Base-by-base conservation (phyloP, 2,329 filamentous ascomycete genomes). In the Botrytis porri region DNA sequence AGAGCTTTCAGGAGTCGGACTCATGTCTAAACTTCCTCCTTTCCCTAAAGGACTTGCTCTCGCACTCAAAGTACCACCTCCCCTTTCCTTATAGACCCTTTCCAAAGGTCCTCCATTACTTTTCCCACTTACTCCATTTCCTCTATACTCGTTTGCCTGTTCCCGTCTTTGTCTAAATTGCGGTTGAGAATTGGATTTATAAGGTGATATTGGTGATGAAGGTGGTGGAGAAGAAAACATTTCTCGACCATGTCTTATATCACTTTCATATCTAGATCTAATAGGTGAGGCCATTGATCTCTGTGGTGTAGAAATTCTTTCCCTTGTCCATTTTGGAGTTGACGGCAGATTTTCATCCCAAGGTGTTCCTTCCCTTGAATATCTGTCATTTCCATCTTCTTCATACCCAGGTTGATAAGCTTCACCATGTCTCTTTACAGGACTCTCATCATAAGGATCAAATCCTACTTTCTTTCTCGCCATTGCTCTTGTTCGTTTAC, bases 381-480 rank as follows among this genome's bases (percentile, higher is more conserved):
- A 75, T 39, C 73, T 69, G 4, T 78, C 74, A 75, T 76, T 74
- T 14, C 79, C 51, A 63, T 78, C 66, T 73, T 73, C 65, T 71
- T 80, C 61, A 3, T 74, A 63, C 14, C 76, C 45, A 73, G 83
- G 81, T 37, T 89, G 85, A 76, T 92, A 91, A n/a, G 90, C 88
- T 78, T 92, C 90, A 3, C 89, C 88, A 29, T 75, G 74, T 37
- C 74, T 84, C 79, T 92, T 92, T 69, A 92, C 84, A 0, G 90
- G 90, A 73, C 88, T 90, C 79, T 93, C 90, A 74, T 92, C 88
- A 79, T 92, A 93, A 0, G 90, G 90, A 79, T 93, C 90, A 81
- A 92, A 93, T 20, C 90, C 90, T 0, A 93, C 89, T 65, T 88
- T 84, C 66, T 85, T 82, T 35, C 88, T 81, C 6, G 90, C 90